These are phyloP conservation scores for Clitocybe nebularis DNA, from an alignment of 1,284 basidiomycete species.

Conservation along the genomic window DNA sequence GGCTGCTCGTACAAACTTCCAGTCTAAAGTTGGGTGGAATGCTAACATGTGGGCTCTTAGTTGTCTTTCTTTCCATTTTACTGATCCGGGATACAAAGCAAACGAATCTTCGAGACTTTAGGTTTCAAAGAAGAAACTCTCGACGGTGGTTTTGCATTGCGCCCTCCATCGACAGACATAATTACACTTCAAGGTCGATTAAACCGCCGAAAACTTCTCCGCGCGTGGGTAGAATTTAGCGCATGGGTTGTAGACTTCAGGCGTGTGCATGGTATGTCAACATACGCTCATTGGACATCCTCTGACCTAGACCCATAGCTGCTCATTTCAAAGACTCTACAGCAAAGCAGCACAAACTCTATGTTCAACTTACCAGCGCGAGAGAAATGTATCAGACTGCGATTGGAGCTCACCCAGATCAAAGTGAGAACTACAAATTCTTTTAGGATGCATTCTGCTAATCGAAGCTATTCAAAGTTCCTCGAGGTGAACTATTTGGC, in stretches of 20 bases:
- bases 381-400: slow-evolving; percentile 67
- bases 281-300: slow-evolving; percentile 3
- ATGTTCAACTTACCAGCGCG: slow-evolving; percentile 54
- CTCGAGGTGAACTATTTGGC: slow-evolving; percentile 44
- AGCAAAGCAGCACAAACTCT: slow-evolving; percentile 30
- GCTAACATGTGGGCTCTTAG: slow-evolving; percentile 44
- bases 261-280: slow-evolving; percentile 40
- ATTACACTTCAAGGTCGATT: slow-evolving; percentile 40
- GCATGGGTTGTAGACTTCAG: slow-evolving; percentile 62
- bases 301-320: slow-evolving; percentile 14
- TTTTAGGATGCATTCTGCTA: slow-evolving; percentile 3
- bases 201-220: slow-evolving; percentile 57
- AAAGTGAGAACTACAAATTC: slow-evolving; percentile 44
- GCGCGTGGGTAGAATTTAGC: slow-evolving; percentile 72
- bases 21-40: slow-evolving; percentile 65
- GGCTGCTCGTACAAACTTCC: slow-evolving; percentile 51
- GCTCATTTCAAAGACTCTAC: slow-evolving; percentile 34
- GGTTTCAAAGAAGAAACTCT: slow-evolving; percentile 47
- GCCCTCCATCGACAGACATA: slow-evolving; percentile 52
- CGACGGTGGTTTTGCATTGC: slow-evolving; percentile 39
- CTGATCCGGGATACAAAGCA: slow-evolving; percentile 24
- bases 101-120: slow-evolving; percentile 52
- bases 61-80: slow-evolving; percentile 12
- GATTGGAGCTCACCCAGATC: slow-evolving; percentile 71
- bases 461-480: slow-evolving; percentile 34